A percentile compares a stretch with the other conserved stretches of the same genome.
These are phyloP conservation scores for Phaeosphaeria sp. DNA, from an alignment of 2,329 filamentous ascomycete genomes.

Conservation along the genomic window DNA sequence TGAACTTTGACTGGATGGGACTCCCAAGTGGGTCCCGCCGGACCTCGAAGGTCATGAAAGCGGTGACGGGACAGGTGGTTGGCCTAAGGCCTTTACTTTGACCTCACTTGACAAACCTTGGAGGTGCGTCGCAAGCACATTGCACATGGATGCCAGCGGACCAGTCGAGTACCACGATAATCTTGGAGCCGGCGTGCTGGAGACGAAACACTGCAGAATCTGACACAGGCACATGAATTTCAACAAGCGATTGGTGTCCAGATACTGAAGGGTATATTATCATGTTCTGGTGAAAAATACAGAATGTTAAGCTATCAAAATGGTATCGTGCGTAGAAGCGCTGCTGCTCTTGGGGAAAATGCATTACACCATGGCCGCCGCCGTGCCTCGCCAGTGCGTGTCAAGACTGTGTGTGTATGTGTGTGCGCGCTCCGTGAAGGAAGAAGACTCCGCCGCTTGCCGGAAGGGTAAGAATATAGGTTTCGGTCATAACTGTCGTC, in stretches of 20 bases:
- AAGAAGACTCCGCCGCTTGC: constrained; percentile 13
- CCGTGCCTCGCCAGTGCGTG: neutral
- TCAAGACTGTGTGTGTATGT: neutral
- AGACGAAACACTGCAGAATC: neutral
- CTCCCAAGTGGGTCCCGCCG: neutral
- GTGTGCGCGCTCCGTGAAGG: constrained; percentile 9
- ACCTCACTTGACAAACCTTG: neutral
- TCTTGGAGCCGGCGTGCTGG: neutral
- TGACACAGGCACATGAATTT: neutral
- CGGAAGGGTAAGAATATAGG: constrained; percentile 19
- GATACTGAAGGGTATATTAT: constrained; percentile 12
- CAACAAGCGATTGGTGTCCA: neutral
- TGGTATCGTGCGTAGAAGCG: constrained; percentile 47
- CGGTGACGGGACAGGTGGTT: neutral
- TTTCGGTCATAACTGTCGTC: constrained; percentile 39
- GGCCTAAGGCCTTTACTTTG: neutral
- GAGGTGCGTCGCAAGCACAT: no score
- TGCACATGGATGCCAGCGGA: neutral
- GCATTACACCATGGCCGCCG: constrained; percentile 35
- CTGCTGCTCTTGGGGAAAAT: constrained; percentile 31
- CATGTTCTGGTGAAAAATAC: constrained; percentile 20
- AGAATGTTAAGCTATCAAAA: constrained; percentile 33
- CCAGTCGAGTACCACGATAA: neutral
- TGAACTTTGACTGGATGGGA: neutral
- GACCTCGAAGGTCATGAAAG: neutral